phyloP scores from a whole-genome alignment of 441 rosid species.

The Hura crepitans region DNA sequence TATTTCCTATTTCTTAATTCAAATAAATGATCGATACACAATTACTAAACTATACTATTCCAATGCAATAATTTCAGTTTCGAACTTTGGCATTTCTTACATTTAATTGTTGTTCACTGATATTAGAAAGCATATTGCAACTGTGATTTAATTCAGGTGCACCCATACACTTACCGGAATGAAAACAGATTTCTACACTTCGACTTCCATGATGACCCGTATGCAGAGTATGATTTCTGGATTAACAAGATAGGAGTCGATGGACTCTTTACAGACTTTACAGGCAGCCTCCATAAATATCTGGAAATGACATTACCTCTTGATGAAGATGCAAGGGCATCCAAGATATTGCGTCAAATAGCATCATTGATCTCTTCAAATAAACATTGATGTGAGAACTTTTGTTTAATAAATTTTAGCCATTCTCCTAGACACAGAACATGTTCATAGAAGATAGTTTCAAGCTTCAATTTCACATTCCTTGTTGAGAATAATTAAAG shows the following conservation, averaged over 20 bases:
- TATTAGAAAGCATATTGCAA: background rate
- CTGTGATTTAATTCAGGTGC: slow-evolving; percentile 50
- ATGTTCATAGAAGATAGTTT: background rate
- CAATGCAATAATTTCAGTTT: background rate
- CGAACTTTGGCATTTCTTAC: too few species aligned
- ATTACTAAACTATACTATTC: background rate
- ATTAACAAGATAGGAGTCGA: slow-evolving; percentile 73
- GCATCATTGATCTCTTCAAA: slow-evolving; percentile 35
- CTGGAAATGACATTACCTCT: slow-evolving; percentile 61
- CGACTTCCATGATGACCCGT: slow-evolving; percentile 69
- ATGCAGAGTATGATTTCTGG: slow-evolving; percentile 74
- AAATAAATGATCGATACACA: background rate
- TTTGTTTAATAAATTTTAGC: background rate
- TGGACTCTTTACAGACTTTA: slow-evolving; percentile 91
- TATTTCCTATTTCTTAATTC: background rate
- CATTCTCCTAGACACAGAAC: background rate
- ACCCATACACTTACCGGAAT: slow-evolving; percentile 82
- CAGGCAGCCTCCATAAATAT: slow-evolving; percentile 68
- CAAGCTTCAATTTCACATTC: background rate
- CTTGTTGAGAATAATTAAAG: background rate
- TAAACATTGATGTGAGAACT: slow-evolving; percentile 16
- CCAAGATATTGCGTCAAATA: slow-evolving; percentile 41
- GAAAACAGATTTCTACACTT: slow-evolving; percentile 63
- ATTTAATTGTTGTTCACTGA: too few species aligned
- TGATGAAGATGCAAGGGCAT: slow-evolving; percentile 22